Percentiles rank a stretch among this genome's conserved stretches.
These are phyloP conservation scores for Penicillium paradoxum DNA, from an alignment of 495 filamentous ascomycete genomes.

Conservation along the genomic window DNA sequence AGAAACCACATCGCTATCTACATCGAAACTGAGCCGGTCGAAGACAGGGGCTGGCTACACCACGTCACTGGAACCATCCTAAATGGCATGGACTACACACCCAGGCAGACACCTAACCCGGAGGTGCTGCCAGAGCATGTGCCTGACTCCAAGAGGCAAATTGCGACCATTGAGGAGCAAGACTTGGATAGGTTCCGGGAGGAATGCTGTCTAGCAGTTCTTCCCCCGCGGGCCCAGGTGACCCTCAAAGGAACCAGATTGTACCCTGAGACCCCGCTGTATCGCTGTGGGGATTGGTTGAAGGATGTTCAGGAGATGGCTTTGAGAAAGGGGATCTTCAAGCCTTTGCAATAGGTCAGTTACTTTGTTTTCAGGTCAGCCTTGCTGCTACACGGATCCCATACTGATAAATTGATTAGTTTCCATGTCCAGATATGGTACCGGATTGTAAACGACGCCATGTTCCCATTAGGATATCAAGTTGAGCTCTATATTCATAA, in stretches of 20 bases:
- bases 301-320: constrained; percentile 15
- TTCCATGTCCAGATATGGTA: neutral
- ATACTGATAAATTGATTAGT: neutral
- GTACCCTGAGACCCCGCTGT: constrained; percentile 8
- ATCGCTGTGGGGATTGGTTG: constrained; percentile 9
- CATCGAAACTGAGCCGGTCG: constrained; percentile 9
- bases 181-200: neutral
- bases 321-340: constrained; percentile 14
- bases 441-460: too few species aligned
- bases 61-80: constrained; percentile 12
- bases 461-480: too few species aligned
- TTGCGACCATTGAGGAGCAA: constrained; percentile 6
- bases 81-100: constrained; percentile 8
- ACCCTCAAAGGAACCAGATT: constrained; percentile 1
- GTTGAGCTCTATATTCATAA: too few species aligned
- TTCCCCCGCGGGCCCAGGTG: constrained; percentile 7
- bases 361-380: neutral
- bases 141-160: constrained; percentile 4
- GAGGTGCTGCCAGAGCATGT: constrained; percentile 1
- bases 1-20: constrained; percentile 11
- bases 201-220: constrained; percentile 4
- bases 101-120: constrained; percentile 1
- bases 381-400: too few species aligned
- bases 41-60: constrained; percentile 3
- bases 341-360: neutral